A percentile compares a stretch with the other conserved stretches of the same genome.
Conservation (phyloP, 2,329 filamentous ascomycete genomes). For the Bipolaris gigantea region DNA sequence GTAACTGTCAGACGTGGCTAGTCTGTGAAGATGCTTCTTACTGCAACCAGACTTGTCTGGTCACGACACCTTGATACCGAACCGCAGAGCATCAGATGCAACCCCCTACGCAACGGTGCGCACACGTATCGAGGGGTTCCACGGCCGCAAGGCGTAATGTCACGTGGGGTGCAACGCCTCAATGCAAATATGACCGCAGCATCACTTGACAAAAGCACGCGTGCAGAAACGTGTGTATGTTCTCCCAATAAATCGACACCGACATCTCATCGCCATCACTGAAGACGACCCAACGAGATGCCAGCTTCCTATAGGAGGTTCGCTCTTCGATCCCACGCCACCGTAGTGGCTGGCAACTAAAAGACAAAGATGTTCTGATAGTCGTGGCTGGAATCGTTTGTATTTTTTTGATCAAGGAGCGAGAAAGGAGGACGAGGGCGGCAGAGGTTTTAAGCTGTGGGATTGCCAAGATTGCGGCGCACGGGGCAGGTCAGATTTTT, state of each 20-base stretch:
- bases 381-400: constrained; percentile 70
- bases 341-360: constrained; percentile 67
- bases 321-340: constrained; percentile 66
- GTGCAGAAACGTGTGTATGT: constrained; percentile 49
- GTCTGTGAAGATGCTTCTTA: not conserved
- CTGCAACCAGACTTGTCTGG: too few species aligned
- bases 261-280: constrained; percentile 69
- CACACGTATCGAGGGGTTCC: not conserved
- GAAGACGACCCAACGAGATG: constrained; percentile 68
- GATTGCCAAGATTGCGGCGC: constrained; percentile 9
- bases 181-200: not conserved
- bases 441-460: constrained; percentile 26
- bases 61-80: not conserved
- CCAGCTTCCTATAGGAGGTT: constrained; percentile 66
- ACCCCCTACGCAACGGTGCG: not conserved
- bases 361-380: constrained; percentile 58
- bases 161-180: not conserved
- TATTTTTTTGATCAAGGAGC: constrained; percentile 61
- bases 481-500: not conserved
- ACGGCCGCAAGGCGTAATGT: not conserved
- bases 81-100: not conserved
- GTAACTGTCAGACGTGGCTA: not conserved
- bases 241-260: constrained; percentile 71
- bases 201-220: not conserved
- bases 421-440: constrained; percentile 44